phyloP scores from a whole-genome alignment of 257 asterid species.

The Forsythia viridissima region DNA sequence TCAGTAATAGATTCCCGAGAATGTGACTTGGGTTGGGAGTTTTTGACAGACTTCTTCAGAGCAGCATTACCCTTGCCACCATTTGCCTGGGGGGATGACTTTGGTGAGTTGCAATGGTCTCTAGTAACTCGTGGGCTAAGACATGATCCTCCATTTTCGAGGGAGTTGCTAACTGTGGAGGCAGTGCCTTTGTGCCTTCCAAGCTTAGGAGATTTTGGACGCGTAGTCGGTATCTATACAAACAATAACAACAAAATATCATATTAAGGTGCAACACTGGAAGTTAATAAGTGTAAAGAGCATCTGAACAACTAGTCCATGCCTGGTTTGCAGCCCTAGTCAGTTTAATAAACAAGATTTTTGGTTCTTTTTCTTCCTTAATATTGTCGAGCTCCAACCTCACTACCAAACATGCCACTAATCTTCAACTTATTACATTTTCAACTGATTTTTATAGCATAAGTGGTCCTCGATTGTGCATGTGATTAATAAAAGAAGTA shows the following conservation, averaged over 20 bases:
- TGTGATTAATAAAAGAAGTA: not conserved
- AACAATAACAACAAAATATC: slow-evolving; percentile 2
- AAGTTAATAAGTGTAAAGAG: not conserved
- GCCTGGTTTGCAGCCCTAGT: not conserved
- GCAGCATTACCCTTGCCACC: slow-evolving; percentile 26
- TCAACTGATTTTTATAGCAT: not conserved
- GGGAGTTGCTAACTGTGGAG: slow-evolving; percentile 28
- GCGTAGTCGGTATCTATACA: slow-evolving; percentile 70
- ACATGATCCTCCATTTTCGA: slow-evolving; percentile 42
- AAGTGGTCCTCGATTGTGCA: not conserved
- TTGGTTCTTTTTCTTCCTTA: not conserved
- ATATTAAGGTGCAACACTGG: not conserved
- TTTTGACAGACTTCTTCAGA: slow-evolving; percentile 36
- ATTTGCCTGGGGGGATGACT: slow-evolving; percentile 23
- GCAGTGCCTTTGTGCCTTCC: slow-evolving; percentile 58
- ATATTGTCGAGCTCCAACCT: not conserved
- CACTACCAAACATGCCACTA: not conserved
- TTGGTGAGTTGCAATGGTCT: slow-evolving; percentile 42
- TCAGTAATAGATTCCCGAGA: slow-evolving; percentile 31
- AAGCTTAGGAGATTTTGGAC: slow-evolving; percentile 81
- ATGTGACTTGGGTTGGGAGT: slow-evolving; percentile 41
- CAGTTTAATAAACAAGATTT: not conserved
- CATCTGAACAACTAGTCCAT: not conserved
- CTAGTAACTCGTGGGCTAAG: slow-evolving; percentile 39
- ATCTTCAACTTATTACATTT: too few species aligned